Conservation (phyloP, 78 protist genomes). For the Isochrysis galbana region DNA sequence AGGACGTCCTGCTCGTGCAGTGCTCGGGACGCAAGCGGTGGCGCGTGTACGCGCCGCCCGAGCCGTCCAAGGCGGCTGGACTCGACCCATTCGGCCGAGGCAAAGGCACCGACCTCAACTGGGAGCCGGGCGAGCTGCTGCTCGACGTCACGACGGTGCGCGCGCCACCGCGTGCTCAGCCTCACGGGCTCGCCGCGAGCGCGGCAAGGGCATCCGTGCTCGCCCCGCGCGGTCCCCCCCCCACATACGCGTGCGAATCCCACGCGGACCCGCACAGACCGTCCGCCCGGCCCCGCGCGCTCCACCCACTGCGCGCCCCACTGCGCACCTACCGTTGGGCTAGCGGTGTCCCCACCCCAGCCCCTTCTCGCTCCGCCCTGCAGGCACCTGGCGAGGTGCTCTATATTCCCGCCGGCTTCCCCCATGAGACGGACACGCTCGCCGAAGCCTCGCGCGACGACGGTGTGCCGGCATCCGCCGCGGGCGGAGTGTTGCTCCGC, state of each 20-base stretch:
- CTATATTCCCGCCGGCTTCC: constrained; percentile 14
- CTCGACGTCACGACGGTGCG: neutral
- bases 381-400: neutral
- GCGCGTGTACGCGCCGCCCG: constrained; percentile 23
- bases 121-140: neutral
- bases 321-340: no score
- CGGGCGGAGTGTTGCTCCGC: neutral
- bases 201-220: no score
- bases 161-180: no score
- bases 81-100: constrained; percentile 3
- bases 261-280: no score
- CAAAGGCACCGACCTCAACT: constrained; percentile 3
- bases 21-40: neutral
- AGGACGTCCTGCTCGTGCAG: constrained; percentile 30
- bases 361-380: no score
- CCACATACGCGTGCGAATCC: no score
- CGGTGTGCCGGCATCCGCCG: neutral
- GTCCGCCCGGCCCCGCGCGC: no score
- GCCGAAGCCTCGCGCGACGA: no score
- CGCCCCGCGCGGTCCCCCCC: no score
- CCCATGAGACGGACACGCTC: neutral
- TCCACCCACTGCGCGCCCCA: no score
- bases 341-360: no score
- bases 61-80: neutral
- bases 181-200: no score